phyloP scores from a whole-genome alignment of 768 basidiomycete genomes.

The Lanmaoa rubissima region DNA sequence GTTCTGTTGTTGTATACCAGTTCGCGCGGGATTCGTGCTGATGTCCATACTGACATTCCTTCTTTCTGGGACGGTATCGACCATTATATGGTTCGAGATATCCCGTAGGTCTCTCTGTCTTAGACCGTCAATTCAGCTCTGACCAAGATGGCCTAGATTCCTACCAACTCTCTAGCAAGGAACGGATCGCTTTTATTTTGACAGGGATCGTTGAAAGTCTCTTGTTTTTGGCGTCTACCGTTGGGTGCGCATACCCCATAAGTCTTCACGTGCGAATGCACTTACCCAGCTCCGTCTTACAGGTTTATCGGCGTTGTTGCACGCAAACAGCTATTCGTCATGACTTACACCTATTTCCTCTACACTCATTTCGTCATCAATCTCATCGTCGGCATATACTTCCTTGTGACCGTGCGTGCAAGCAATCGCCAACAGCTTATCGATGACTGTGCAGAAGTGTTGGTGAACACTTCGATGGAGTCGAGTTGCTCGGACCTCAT shows the following conservation, averaged over 20 bases:
- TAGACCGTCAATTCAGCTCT: neutral
- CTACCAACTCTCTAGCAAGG: constrained; percentile 31
- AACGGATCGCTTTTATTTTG: constrained; percentile 43
- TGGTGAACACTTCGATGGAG: constrained; percentile 41
- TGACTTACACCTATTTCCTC: constrained; percentile 54
- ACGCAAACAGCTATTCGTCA: constrained; percentile 59
- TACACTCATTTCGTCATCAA: constrained; percentile 59
- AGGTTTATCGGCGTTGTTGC: constrained; percentile 65
- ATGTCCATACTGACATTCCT: constrained; percentile 54
- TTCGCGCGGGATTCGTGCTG: constrained; percentile 56
- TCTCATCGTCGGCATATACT: constrained; percentile 48
- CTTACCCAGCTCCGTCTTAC: constrained; percentile 5
- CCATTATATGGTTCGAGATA: constrained; percentile 62
- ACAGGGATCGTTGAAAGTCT: constrained; percentile 53
- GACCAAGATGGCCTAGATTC: constrained; percentile 29
- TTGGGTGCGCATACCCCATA: constrained; percentile 44
- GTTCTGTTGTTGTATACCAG: constrained; percentile 65
- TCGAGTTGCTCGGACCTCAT: constrained; percentile 45
- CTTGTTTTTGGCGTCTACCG: constrained; percentile 49
- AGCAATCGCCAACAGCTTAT: constrained; percentile 42
- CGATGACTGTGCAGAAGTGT: constrained; percentile 45
- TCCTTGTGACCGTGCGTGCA: constrained; percentile 49
- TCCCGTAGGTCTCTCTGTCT: constrained; percentile 41
- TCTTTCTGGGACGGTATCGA: constrained; percentile 50
- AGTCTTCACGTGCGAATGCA: neutral